Evolutionary conservation across 768 basidiomycete species (phyloP), one percentile per base, ranked within the genome.

Genomic region (Russula sp.): DNA sequence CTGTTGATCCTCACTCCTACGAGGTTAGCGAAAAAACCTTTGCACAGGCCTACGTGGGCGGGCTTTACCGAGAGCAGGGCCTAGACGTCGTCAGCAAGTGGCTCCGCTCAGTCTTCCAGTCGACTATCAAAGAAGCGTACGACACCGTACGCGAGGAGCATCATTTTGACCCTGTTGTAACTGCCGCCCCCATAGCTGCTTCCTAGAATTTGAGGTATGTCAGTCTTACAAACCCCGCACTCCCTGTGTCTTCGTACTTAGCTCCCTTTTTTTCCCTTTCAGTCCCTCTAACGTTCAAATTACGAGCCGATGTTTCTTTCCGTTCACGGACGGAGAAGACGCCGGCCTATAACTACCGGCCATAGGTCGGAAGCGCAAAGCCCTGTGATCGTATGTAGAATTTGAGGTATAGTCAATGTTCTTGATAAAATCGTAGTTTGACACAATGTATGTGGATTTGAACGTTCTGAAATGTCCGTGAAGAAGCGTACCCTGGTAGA

Each of bases 11-110:
- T 20, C 36, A 14, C 13, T 34, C n/a, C 39, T 2, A n/a, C 16
- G 5, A 39, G 11, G 3, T n/a, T 46, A 8, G 3, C 34, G 41
- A 34, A 50, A 59, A 59, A 46, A 5, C 18, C 2, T 16, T 58
- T 35, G 29, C 11, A 46, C 61, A 58, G 61, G 61, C 61, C 11
- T 62, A 62, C 10, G 56, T 62, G 20, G 61, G 61, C 8, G 61
- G 56, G 22, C 32, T 62, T 3, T 62, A 62, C 38, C 43, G 50
- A 52, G 61, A 62, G 20, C 61, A 62, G 20, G 61, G 61, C 14
- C 16, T 62, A 38, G 61, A 58, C 11, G 43, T 43, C 43, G 56
- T 58, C 50, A 47, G 11, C 29, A 25, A 13, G 7, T 62, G 61
- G 61, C 61, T 62, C 16, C 32, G 45, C 36, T 14, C 56, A 35